Evolutionary conservation across 805 yeast species (phyloP), one percentile per base, ranked within the genome.

Genomic region (Spencermartinsiella europaea): DNA sequence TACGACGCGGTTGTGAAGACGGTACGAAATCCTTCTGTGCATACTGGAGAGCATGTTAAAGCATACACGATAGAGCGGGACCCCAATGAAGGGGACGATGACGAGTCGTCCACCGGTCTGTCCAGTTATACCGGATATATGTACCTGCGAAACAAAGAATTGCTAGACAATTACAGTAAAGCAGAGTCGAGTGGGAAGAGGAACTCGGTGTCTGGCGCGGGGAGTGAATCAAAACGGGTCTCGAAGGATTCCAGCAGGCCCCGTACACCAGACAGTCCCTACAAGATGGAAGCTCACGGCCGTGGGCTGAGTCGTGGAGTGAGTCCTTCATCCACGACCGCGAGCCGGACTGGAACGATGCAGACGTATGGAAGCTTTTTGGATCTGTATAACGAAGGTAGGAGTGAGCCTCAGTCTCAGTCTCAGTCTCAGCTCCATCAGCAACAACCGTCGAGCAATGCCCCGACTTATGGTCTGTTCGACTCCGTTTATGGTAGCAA

Each of bases 31-130:
- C 60, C 60, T 5, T 46, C 52, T 21, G 40, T 54, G 12, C 40
- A 33, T 19, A 53, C 58, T 7, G 59, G 60, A 4, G 54, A 48
- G 2, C 61, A 57, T 44, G 59, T 56, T 14, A 43, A 47, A 17
- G 37, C 48, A 20, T 31, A 48, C 15, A 34, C 48, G 22, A 53
- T 55, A 14, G 34, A 51, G 38, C 45, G 44, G 14, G 15, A 16
- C 31, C 19, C 15, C 19, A 36, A 37, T 14, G 34, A 33, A 16
- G 47, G 44, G n/a, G 47, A 38, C 8, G 45, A 40, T 34, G 51
- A 34, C 20, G 19, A 38, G 12, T 33, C 25, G 20, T 42, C 39
- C 17, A 10, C 42, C 12, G 42, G 33, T 5, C 8, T 19, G n/a
- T 15, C 37, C 7, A n/a, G 19, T n/a, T 17, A 5, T 37, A 45